Base-by-base conservation (phyloP, 2,329 filamentous ascomycete genomes). In the Penicillium sp. region DNA sequence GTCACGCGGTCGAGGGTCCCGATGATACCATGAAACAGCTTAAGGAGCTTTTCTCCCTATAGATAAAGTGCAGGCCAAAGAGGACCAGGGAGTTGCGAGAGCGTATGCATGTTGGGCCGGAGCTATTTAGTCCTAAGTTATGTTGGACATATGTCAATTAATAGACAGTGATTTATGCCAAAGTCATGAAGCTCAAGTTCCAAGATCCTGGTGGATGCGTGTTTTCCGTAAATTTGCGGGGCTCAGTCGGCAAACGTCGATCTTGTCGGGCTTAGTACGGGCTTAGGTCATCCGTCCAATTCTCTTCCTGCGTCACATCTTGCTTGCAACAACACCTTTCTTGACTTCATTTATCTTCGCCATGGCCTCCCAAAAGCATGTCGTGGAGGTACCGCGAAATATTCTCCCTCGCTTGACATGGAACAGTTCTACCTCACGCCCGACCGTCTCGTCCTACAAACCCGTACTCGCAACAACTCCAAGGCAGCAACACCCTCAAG, bases 11-110 rank as follows among this genome's bases (percentile, higher is more conserved):
- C 58, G 82, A 78, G 59, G 81, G 79, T 37, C 92, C 92, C 6
- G 85, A 90, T 49, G 89, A 97, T 65, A 96, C 91, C 40, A 83
- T 87, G 64, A 80, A 75, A 61, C 78, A 89, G 70, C 66, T 98
- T 63, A 92, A 86, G 78, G 83, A 93, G 77, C 61, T 93, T 44
- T 95, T 97, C 66, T 75, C 81, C 54, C 71, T 90, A 52, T 87
- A 63, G 67, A 46, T 41, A 29, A 28, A 31, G 24, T 23, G 38
- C 44, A 44, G 31, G 35, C 18, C 18, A 37, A 32, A 48, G 18
- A 29, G 18, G 24, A 9, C 27, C 24, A 50, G 49, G 41, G 42
- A 50, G 45, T 55, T 56, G 52, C 46, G 45, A 54, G 49, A 55
- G 54, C 51, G 47, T 57, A 50, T 55, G 53, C 52, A 56, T 57